phyloP scores from a whole-genome alignment of 2,329 filamentous ascomycete genomes.

The Hyphodiscus sp. region DNA sequence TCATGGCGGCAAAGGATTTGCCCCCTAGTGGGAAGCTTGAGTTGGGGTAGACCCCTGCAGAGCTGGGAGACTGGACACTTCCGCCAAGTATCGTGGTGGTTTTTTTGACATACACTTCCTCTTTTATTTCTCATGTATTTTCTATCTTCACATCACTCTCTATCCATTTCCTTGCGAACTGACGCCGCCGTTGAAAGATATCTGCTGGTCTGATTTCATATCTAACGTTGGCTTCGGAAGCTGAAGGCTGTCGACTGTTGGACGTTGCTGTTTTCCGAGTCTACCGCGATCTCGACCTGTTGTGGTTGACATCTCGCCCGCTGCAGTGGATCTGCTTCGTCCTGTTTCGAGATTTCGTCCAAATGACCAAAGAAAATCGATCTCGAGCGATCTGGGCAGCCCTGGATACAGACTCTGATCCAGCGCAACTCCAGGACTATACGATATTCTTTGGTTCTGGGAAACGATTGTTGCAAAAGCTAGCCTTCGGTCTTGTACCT shows the following conservation, averaged over 20 bases:
- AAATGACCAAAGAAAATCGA: not conserved
- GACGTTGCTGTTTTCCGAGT: not conserved
- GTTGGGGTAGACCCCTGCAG: no score
- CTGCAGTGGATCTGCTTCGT: no score
- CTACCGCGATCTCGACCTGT: not conserved
- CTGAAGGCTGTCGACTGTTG: not conserved
- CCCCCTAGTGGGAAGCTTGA: no score
- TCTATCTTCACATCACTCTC: not conserved
- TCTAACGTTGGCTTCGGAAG: not conserved
- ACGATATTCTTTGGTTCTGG: slow-evolving; percentile 16
- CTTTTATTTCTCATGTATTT: not conserved
- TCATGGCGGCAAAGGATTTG: no score
- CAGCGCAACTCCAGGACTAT: slow-evolving; percentile 10
- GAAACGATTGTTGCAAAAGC: slow-evolving; percentile 18
- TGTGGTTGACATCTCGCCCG: not conserved
- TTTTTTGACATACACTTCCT: not conserved
- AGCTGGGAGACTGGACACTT: no score
- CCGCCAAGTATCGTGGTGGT: no score
- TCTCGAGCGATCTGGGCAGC: slow-evolving; percentile 6
- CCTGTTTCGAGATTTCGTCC: no score
- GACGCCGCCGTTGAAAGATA: not conserved
- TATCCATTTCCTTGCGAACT: not conserved
- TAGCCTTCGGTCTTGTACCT: slow-evolving; percentile 26
- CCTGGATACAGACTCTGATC: slow-evolving; percentile 10
- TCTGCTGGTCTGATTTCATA: not conserved